Conservation (phyloP, 2,329 filamentous ascomycete genomes). For the Fusarium lateritium region DNA sequence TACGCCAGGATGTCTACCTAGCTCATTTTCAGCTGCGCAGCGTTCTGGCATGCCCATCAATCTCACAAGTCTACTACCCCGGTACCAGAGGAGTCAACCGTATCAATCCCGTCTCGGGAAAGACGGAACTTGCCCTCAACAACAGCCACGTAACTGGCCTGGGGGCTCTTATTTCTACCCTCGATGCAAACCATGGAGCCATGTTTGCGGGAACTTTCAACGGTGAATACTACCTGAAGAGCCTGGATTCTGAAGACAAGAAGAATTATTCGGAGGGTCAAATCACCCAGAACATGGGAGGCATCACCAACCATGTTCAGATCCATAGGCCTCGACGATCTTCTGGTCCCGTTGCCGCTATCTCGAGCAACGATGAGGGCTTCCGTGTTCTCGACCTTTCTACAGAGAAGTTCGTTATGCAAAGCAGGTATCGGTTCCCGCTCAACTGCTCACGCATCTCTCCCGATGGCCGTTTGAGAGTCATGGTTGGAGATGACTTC, state of each 20-base stretch:
- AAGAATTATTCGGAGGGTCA: slow-evolving; percentile 59
- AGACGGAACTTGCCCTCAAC: slow-evolving; percentile 61
- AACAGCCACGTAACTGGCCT: slow-evolving; percentile 57
- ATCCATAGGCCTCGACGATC: slow-evolving; percentile 69
- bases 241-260: slow-evolving; percentile 59
- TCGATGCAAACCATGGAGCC: slow-evolving; percentile 68
- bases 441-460: slow-evolving; percentile 83
- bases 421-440: slow-evolving; percentile 69
- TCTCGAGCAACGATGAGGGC: slow-evolving; percentile 73
- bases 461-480: slow-evolving; percentile 78
- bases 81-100: slow-evolving; percentile 64
- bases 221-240: slow-evolving; percentile 68
- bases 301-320: slow-evolving; percentile 77
- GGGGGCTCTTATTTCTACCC: slow-evolving; percentile 63
- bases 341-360: slow-evolving; percentile 67
- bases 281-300: slow-evolving; percentile 64
- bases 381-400: slow-evolving; percentile 72
- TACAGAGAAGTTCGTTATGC: slow-evolving; percentile 71
- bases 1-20: slow-evolving; percentile 67
- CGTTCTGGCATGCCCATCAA: slow-evolving; percentile 70
- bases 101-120: slow-evolving; percentile 66
- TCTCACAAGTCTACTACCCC: slow-evolving; percentile 71
- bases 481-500: slow-evolving; percentile 78
- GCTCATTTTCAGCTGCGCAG: slow-evolving; percentile 79
- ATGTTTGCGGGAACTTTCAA: slow-evolving; percentile 72